Base-by-base conservation (phyloP, 257 asterid genomes). In the Linaria vulgaris region DNA sequence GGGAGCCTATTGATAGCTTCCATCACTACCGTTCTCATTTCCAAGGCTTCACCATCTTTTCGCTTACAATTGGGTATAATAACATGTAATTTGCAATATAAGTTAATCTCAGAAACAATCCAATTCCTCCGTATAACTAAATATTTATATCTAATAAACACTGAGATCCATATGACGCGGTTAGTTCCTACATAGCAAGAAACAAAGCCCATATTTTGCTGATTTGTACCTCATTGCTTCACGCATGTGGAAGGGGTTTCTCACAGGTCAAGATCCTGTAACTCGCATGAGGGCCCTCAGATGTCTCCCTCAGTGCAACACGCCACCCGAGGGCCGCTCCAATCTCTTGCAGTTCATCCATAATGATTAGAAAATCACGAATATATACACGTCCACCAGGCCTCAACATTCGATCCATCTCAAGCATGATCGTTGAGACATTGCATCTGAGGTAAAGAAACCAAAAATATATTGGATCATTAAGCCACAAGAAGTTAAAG, bases 201-300 rank as follows among this genome's bases (percentile, higher is more conserved):
- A 34, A 34, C 10, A 8, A 34, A 34, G 10, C 41, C 6, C 41
- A 1, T 3, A 34, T 7, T 34, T 34, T 34, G 41, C 41, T 34
- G 41, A 34, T 34, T 34, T 11, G 1, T 34, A 34, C 41, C 41
- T 3, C 41, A 34, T 34, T 34, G 41, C 41, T 7, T 34, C 41
- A 34, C 11, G 10, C 41, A 34, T 7, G 41, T 34, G 10, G 41
- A 11, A 34, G 10, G 41, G 41, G 90, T 72, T 91, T 88, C 60
- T 88, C 96, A 57, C 83, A 70, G 15, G 75, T 66, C 72, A 91
- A 70, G 74, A 88, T 76, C 80, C 89, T 72, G 56, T 88, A 88
- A 76, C 85, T 91, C 37, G 96, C 87, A 57, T 86, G 95, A 70
- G 96, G 98, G 20, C 96, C 98, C 67, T 91, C 96, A 0, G 91